Conservation (phyloP, 2,329 filamentous ascomycete species). For the Tricladium varicosporioides region DNA sequence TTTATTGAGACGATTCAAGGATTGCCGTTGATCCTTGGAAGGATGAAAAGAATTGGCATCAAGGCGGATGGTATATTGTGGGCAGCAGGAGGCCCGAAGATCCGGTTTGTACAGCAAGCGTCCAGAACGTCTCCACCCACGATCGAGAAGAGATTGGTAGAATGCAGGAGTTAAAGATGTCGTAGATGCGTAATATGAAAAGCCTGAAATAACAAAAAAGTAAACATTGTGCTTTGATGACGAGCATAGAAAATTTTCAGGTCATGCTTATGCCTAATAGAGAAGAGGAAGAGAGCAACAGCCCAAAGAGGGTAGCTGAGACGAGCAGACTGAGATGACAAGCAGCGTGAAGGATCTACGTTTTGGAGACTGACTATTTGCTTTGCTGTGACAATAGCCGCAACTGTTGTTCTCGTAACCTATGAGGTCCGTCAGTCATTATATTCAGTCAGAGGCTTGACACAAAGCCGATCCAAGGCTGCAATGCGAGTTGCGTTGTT, state of each 20-base stretch:
- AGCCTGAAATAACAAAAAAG: constrained; percentile 48
- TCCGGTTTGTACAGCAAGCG: constrained; percentile 75
- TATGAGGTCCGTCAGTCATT: constrained; percentile 19
- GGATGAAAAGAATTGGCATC: constrained; percentile 64
- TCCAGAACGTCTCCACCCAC: constrained; percentile 75
- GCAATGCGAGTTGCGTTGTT: constrained; percentile 2
- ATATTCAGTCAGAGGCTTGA: constrained; percentile 10
- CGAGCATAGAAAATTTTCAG: constrained; percentile 2
- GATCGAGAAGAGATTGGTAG: constrained; percentile 71
- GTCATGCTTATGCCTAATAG: constrained; percentile 8
- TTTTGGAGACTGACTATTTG: constrained; percentile 31
- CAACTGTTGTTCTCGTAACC: constrained; percentile 32
- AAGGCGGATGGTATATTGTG: constrained; percentile 81
- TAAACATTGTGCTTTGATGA: constrained; percentile 14
- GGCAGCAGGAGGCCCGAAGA: constrained; percentile 79
- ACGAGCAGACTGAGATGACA: constrained; percentile 8
- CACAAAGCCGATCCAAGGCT: background rate
- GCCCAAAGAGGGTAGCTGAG: background rate
- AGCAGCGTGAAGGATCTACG: constrained; percentile 18
- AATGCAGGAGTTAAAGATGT: constrained; percentile 60
- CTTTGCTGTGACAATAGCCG: constrained; percentile 31
- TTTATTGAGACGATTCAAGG: constrained; percentile 73
- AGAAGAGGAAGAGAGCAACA: background rate
- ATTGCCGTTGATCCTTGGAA: constrained; percentile 70
- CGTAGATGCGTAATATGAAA: constrained; percentile 68